phyloP scores from a whole-genome alignment of 306 rosid genomes.

The Corylus americana region DNA sequence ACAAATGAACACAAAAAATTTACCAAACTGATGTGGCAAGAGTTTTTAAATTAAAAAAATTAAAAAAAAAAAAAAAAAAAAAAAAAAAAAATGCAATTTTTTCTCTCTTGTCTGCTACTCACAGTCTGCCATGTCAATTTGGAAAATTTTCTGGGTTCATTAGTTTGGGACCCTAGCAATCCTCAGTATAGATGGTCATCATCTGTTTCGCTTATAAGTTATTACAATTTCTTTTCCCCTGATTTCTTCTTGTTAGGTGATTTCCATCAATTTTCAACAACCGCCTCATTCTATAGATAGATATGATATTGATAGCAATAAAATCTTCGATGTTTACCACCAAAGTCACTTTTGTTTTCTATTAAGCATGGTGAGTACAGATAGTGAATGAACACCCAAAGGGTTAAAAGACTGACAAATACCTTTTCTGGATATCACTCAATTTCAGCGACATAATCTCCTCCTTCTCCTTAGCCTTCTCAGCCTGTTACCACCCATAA shows the following conservation, averaged over 20 bases:
- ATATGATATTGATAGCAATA: conserved; percentile 8
- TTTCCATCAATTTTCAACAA: conserved; percentile 19
- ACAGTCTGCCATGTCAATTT: no score
- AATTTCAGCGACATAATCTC: conserved; percentile 59
- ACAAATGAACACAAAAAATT: no score
- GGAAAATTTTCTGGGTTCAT: no score
- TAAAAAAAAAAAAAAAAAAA: no score
- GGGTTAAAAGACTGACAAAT: conserved; percentile 23
- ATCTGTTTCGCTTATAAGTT: neutral
- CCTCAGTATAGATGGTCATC: neutral
- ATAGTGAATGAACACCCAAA: conserved; percentile 15
- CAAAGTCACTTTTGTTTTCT: conserved; percentile 20
- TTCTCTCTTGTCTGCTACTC: no score
- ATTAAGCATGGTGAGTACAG: neutral
- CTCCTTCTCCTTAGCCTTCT: conserved; percentile 89
- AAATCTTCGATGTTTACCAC: conserved; percentile 3
- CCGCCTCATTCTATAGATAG: conserved; percentile 17
- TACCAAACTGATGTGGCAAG: no score
- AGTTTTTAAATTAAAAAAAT: no score
- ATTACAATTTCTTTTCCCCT: conserved; percentile 7
- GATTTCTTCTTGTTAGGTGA: conserved; percentile 22
- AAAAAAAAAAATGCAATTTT: no score
- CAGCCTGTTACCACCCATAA: conserved; percentile 61
- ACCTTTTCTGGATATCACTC: conserved; percentile 66
- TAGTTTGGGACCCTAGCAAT: no score